A percentile compares a stretch with the other conserved stretches of the same genome.
Conservation (phyloP, 768 basidiomycete species). For the Leccinum longicurvipes region DNA sequence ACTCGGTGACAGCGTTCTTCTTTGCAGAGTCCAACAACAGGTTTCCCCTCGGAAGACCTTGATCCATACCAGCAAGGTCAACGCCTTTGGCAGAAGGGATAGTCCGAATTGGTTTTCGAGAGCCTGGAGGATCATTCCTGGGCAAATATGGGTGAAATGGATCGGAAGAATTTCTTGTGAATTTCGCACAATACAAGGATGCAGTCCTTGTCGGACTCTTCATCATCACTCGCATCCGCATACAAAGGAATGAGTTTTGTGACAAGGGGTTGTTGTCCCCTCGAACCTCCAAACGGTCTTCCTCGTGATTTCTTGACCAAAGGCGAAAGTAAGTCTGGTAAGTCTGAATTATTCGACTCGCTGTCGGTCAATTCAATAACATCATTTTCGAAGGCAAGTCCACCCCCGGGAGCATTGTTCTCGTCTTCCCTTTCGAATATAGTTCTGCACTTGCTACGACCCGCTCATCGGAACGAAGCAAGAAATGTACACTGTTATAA, state of each 20-base stretch:
- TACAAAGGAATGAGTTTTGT: slow-evolving; percentile 21
- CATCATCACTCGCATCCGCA: slow-evolving; percentile 32
- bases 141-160: slow-evolving; percentile 2
- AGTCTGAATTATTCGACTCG: slow-evolving; percentile 18
- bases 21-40: slow-evolving; percentile 11
- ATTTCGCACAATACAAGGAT: slow-evolving; percentile 39
- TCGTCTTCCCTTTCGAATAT: neutral
- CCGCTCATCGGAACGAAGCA: neutral
- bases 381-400: slow-evolving; percentile 6
- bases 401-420: neutral
- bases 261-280: slow-evolving; percentile 5
- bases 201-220: slow-evolving; percentile 32
- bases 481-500: neutral
- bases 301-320: slow-evolving; percentile 14
- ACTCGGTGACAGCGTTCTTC: slow-evolving; percentile 1
- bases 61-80: neutral
- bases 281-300: slow-evolving; percentile 1
- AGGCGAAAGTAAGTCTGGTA: slow-evolving; percentile 26
- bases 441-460: slow-evolving; percentile 5
- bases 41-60: slow-evolving; percentile 4
- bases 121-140: slow-evolving; percentile 48
- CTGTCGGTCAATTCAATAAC: slow-evolving; percentile 33
- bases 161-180: neutral
- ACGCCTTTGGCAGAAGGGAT: slow-evolving; percentile 8
- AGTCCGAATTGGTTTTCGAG: slow-evolving; percentile 42